These are phyloP conservation scores for Verticillium dahliae DNA, from an alignment of 2,329 filamentous ascomycete genomes.

Conservation along the genomic window DNA sequence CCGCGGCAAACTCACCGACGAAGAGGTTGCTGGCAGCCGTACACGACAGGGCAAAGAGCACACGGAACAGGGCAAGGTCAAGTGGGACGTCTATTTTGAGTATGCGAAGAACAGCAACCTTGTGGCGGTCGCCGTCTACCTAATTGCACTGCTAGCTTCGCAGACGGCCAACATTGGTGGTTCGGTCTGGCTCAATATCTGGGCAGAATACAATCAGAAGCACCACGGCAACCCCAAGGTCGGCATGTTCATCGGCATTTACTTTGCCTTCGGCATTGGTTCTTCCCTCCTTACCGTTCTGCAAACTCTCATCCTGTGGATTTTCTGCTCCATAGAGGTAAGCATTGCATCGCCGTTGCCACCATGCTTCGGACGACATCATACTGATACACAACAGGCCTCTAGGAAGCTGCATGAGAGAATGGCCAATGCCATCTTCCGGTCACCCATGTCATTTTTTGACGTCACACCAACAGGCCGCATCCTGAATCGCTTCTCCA, in stretches of 20 bases:
- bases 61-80: constrained; percentile 92
- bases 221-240: constrained; percentile 65
- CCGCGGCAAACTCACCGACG: constrained; percentile 76
- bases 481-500: constrained; percentile 94
- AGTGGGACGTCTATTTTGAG: constrained; percentile 90
- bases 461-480: constrained; percentile 95
- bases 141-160: constrained; percentile 68
- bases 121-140: constrained; percentile 73
- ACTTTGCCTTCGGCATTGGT: constrained; percentile 90
- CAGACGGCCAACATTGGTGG: constrained; percentile 79
- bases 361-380: not conserved
- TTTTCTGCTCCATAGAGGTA: constrained; percentile 98
- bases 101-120: constrained; percentile 95
- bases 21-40: constrained; percentile 68
- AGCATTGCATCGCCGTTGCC: constrained; percentile 10
- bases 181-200: constrained; percentile 88
- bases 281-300: constrained; percentile 78
- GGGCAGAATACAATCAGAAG: constrained; percentile 74
- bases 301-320: constrained; percentile 95
- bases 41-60: constrained; percentile 84
- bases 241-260: constrained; percentile 89
- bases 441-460: constrained; percentile 97
- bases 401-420: constrained; percentile 93
- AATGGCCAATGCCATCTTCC: constrained; percentile 96
- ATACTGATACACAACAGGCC: constrained; percentile 44